Evolutionary conservation across 805 yeast genomes (phyloP).

Genomic region (Kuraishia capsulata): DNA sequence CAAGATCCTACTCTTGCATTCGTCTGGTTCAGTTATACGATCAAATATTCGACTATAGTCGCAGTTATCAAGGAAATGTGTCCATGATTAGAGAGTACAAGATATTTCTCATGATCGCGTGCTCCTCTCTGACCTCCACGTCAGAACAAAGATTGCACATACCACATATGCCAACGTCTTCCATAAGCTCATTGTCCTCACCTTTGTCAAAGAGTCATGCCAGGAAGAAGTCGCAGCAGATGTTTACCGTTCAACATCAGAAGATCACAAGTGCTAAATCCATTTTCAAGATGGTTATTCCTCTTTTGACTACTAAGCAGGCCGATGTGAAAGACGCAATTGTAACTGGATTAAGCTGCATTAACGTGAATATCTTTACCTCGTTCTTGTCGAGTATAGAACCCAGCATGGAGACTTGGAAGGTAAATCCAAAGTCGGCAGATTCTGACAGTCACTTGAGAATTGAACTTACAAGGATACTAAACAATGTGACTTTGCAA

Average conservation of each 20-base stretch:
- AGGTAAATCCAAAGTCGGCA: constrained; percentile 24
- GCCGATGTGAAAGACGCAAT: constrained; percentile 73
- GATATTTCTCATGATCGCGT: constrained; percentile 80
- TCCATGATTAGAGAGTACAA: constrained; percentile 33
- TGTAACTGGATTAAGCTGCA: constrained; percentile 80
- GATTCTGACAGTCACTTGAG: constrained; percentile 37
- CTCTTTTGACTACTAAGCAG: constrained; percentile 65
- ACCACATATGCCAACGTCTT: constrained; percentile 24
- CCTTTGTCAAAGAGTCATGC: constrained; percentile 50
- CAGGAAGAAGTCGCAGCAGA: constrained; percentile 69
- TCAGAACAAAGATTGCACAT: constrained; percentile 73
- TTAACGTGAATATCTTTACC: constrained; percentile 81
- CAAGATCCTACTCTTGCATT: constrained; percentile 85
- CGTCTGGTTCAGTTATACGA: constrained; percentile 82
- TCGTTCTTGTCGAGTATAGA: constrained; percentile 74
- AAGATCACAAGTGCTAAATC: constrained; percentile 89
- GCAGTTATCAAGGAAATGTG: constrained; percentile 16
- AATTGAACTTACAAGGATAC: constrained; percentile 70
- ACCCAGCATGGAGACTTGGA: constrained; percentile 47
- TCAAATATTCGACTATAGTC: constrained; percentile 47
- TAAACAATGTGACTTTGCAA: constrained; percentile 58
- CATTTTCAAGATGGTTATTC: constrained; percentile 79
- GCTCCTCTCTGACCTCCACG: constrained; percentile 84
- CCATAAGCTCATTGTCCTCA: constrained; percentile 19
- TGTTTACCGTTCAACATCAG: constrained; percentile 78